These are phyloP conservation scores for Aspergillus sp. DNA, from an alignment of 2,329 filamentous ascomycete species.

Conservation along the genomic window DNA sequence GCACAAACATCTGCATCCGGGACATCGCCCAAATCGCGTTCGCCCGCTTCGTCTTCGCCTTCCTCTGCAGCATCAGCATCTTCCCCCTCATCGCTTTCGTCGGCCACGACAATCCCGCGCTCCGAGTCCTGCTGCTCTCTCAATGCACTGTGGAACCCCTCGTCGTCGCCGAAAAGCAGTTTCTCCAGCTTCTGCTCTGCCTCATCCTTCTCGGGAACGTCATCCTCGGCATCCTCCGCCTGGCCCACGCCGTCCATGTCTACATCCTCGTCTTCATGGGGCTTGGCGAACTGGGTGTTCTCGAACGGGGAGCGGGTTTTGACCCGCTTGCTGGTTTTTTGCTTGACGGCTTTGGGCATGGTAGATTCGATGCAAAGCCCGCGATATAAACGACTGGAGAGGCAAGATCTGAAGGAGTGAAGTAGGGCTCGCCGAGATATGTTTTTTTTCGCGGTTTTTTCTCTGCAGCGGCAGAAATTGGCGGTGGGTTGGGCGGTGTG, in stretches of 20 bases:
- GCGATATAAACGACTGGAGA: too few species aligned
- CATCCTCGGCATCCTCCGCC: constrained; percentile 16
- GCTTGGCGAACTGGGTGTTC: constrained; percentile 8
- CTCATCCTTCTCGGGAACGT: constrained; percentile 59
- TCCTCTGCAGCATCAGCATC: constrained; percentile 30
- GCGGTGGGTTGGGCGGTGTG: constrained; percentile 21
- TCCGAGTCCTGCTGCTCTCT: constrained; percentile 46
- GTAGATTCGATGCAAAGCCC: too few species aligned
- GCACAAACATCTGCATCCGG: constrained; percentile 60
- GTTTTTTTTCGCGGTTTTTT: constrained; percentile 25
- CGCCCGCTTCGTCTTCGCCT: constrained; percentile 41
- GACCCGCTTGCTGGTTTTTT: constrained; percentile 19
- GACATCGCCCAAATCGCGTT: constrained; percentile 50
- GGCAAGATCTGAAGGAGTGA: not conserved
- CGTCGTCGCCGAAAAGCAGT: constrained; percentile 77
- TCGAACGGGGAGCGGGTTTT: constrained; percentile 17
- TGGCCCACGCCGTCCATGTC: constrained; percentile 19
- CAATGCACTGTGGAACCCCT: constrained; percentile 69
- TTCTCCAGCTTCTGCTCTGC: constrained; percentile 79
- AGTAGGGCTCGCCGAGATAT: not conserved
- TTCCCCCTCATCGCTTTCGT: constrained; percentile 17
- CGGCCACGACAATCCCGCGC: constrained; percentile 29
- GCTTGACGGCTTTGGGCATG: constrained; percentile 23
- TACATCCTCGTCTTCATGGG: constrained; percentile 14
- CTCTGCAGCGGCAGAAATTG: constrained; percentile 17